phyloP scores from a whole-genome alignment of 2,329 filamentous ascomycete genomes.

The Cladosporium sp. region DNA sequence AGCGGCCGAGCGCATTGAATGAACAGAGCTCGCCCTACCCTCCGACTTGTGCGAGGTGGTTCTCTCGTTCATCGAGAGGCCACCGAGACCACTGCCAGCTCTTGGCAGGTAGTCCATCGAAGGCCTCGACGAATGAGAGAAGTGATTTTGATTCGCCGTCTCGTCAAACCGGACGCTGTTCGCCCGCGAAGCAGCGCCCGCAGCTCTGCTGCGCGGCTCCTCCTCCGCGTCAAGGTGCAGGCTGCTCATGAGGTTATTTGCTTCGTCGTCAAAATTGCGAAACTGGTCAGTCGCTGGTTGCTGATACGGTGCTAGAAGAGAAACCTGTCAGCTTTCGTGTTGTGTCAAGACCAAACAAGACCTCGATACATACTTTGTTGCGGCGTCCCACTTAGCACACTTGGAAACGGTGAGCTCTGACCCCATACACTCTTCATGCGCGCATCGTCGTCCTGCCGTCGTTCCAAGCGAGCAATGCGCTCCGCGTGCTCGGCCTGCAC shows the following conservation, averaged over 20 bases:
- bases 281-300: conserved; percentile 80
- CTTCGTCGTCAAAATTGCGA: conserved; percentile 83
- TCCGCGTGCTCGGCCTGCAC: conserved; percentile 58
- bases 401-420: conserved; percentile 80
- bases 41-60: conserved; percentile 94
- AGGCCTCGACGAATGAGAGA: conserved; percentile 75
- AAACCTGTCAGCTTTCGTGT: background rate
- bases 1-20: conserved; percentile 71
- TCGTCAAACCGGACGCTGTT: conserved; percentile 98
- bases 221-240: conserved; percentile 85
- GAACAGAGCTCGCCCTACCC: conserved; percentile 82
- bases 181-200: conserved; percentile 82
- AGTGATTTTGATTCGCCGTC: conserved; percentile 85
- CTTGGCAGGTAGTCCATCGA: conserved; percentile 80
- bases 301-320: conserved; percentile 63
- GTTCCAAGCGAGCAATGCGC: conserved; percentile 56
- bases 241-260: conserved; percentile 71
- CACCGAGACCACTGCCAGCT: conserved; percentile 62
- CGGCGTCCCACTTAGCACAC: conserved; percentile 69
- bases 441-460: conserved; percentile 58
- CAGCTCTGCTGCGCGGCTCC: conserved; percentile 62
- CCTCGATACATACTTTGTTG: conserved; percentile 73
- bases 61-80: conserved; percentile 79
- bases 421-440: conserved; percentile 81
- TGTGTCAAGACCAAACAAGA: background rate